Base-by-base conservation (phyloP, 768 basidiomycete species). In the Goffeauzyma gilvescens region DNA sequence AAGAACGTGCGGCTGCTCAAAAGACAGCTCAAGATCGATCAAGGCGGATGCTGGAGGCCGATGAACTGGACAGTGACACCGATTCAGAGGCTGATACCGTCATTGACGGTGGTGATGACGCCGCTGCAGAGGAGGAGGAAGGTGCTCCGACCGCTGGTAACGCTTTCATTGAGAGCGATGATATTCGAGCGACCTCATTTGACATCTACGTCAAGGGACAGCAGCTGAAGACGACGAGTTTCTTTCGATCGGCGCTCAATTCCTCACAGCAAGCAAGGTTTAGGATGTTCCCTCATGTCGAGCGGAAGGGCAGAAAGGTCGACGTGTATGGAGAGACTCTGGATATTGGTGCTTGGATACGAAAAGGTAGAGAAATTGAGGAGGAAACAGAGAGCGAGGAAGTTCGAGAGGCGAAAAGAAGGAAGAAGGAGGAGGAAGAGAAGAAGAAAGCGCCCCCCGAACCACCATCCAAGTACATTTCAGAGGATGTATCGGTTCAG, bases 131-230 rank as follows among this genome's bases (percentile, higher is more conserved):
- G 44, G 79, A 81, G n/a, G 57, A 52, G 1, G 66, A 67, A 44
- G 76, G 74, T 0, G 81, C 79, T 45, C 69, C 70, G 1, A 76
- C 77, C 42, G 67, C 32, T 52, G 50, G 51, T 10, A 52, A 50
- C 28, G 41, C 26, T 8, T 47, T 51, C 23, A 42, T 52, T 20
- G 53, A 58, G 26, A 53, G 56, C 5, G 64, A 63, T 39, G 58
- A 57, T 27, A 52, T 52, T 12, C 31, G 51, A 14, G 51, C 50
- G 18, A 60, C 89, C 28, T 89, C 84, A 1, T 98, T 82, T 54
- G 93, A 98, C 63, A 93, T 96, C 51, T 96, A 85, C 62, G 71
- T 96, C 48, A 93, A 90, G 62, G 89, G 89, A n/a, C 86, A 90
- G 49, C 82, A 87, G 34, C 78, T 81, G 21, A 80, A 81, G 50